Conservation (phyloP, 2,329 filamentous ascomycete species). For the Pseudocercospora musae region DNA sequence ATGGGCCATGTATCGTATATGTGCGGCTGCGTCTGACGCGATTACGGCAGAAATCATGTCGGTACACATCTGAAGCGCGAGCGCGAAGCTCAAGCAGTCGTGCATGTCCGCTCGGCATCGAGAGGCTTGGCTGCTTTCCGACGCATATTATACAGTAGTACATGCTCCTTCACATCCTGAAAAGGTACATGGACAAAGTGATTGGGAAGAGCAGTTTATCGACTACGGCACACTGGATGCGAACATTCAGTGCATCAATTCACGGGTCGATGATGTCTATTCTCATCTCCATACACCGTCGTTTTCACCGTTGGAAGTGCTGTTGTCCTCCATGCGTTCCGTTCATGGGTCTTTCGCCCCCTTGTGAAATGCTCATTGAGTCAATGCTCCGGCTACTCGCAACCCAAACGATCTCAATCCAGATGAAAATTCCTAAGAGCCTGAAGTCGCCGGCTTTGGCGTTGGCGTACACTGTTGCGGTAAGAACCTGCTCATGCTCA, state of each 20-base stretch:
- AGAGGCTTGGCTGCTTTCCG: neutral
- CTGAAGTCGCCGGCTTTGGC: slow-evolving; percentile 36
- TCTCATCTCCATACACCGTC: neutral
- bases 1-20: neutral
- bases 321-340: neutral
- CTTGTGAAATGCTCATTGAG: neutral
- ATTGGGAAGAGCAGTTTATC: neutral
- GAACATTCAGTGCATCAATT: neutral
- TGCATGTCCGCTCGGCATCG: neutral
- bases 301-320: neutral
- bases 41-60: neutral
- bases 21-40: neutral
- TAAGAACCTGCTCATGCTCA: slow-evolving; percentile 34
- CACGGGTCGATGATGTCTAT: neutral
- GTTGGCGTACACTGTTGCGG: slow-evolving; percentile 30
- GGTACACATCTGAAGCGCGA: neutral
- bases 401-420: slow-evolving; percentile 67
- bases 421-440: slow-evolving; percentile 62
- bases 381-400: slow-evolving; percentile 29
- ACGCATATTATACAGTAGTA: neutral
- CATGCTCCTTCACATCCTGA: neutral
- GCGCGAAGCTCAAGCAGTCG: neutral
- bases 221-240: neutral
- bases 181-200: neutral
- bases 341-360: neutral